A percentile compares a stretch with the other conserved stretches of the same genome.
These are phyloP conservation scores for Claviceps spartinae DNA, from an alignment of 2,329 filamentous ascomycete genomes.

Conservation along the genomic window DNA sequence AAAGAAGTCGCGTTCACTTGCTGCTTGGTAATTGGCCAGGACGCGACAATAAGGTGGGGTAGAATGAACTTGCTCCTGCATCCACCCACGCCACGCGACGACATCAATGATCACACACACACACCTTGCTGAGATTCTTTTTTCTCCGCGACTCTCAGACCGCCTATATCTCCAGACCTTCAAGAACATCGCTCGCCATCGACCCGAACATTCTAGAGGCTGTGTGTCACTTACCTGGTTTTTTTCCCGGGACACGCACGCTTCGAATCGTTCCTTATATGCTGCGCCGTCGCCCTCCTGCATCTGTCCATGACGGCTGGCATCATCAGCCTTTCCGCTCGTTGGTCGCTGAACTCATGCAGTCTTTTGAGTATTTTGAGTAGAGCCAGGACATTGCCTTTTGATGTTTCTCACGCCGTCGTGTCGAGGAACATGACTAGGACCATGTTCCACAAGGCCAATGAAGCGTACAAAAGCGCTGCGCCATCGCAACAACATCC, in stretches of 20 bases:
- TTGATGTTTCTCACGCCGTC: constrained; percentile 11
- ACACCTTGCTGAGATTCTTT: not conserved
- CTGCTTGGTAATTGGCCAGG: not conserved
- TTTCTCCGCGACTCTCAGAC: not conserved
- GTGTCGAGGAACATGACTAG: not conserved
- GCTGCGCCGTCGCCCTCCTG: not conserved
- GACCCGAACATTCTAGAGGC: not conserved
- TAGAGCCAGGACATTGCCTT: constrained; percentile 12
- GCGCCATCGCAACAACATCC: constrained; percentile 22
- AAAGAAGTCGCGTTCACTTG: not conserved
- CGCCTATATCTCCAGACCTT: not conserved
- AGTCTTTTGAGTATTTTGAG: constrained; percentile 13
- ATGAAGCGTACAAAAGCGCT: constrained; percentile 7
- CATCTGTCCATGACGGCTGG: constrained; percentile 23
- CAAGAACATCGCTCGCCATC: not conserved
- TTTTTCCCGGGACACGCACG: not conserved
- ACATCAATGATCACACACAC: not conserved
- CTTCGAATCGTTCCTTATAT: not conserved
- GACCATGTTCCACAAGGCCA: constrained; percentile 9
- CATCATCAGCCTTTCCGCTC: constrained; percentile 16
- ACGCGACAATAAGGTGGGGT: constrained; percentile 1
- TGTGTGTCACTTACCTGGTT: not conserved
- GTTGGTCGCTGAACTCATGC: constrained; percentile 24
- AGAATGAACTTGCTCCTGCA: not conserved
- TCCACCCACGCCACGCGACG: not conserved